Evolutionary conservation across 2,329 filamentous ascomycete species (phyloP).

Genomic region (Fusarium oligoseptatum): DNA sequence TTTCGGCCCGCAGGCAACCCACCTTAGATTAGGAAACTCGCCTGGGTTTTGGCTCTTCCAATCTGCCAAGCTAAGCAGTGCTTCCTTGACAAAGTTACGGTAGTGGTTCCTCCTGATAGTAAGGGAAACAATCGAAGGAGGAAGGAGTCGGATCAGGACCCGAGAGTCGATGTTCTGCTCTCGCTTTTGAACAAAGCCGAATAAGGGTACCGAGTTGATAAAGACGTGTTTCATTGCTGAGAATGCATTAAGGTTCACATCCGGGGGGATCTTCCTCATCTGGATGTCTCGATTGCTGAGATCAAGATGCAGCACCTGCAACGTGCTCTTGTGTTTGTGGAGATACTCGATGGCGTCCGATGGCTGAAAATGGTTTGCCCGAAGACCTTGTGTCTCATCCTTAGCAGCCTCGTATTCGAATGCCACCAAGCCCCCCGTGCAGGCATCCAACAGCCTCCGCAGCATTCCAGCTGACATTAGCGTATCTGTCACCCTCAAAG

Average conservation of each 20-base stretch:
- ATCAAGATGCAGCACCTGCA: conserved; percentile 5
- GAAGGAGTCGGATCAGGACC: background rate
- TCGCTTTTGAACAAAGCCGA: background rate
- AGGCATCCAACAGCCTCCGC: background rate
- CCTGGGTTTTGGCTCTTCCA: background rate
- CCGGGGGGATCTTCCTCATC: background rate
- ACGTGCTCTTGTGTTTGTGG: background rate
- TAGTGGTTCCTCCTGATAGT: background rate
- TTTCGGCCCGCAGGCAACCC: background rate
- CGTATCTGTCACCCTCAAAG: background rate
- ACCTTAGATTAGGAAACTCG: background rate
- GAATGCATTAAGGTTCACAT: background rate
- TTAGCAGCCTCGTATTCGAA: conserved; percentile 6
- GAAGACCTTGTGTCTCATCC: too few relatives aligned
- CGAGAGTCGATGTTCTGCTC: background rate
- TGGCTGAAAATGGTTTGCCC: background rate
- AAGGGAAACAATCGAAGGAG: background rate
- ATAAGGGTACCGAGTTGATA: background rate
- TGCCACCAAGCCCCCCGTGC: background rate
- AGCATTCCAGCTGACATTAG: background rate
- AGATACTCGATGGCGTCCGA: background rate
- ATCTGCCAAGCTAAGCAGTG: background rate
- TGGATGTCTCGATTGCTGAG: background rate
- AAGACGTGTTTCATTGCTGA: background rate
- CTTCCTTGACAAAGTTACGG: background rate